Conservation (phyloP, 2,329 filamentous ascomycete genomes). For the Byssoonygena ceratinophila region DNA sequence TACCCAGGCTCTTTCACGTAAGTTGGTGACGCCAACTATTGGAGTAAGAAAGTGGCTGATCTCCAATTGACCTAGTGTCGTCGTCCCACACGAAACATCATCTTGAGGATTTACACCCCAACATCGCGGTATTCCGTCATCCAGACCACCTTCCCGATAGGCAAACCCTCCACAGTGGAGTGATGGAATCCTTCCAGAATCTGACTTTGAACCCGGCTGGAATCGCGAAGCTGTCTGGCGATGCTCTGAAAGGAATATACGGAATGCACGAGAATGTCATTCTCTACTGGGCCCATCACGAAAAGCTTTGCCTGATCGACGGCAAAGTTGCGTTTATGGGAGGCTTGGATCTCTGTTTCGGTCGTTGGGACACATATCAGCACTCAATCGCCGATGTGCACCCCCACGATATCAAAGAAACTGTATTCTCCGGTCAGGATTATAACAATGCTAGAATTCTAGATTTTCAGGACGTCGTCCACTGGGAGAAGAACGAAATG, state of each 20-base stretch:
- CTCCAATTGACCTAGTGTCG: slow-evolving; percentile 40
- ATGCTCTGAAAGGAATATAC: slow-evolving; percentile 68
- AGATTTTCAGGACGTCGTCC: slow-evolving; percentile 82
- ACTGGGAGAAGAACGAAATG: slow-evolving; percentile 89
- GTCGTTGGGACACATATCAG: slow-evolving; percentile 80
- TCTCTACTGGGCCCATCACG: slow-evolving; percentile 97
- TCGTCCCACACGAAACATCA: slow-evolving; percentile 87
- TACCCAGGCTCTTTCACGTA: slow-evolving; percentile 65
- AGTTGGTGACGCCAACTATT: slow-evolving; percentile 32
- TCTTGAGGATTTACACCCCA: slow-evolving; percentile 84
- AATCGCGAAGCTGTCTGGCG: slow-evolving; percentile 55
- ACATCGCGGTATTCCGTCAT: slow-evolving; percentile 84
- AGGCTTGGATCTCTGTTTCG: slow-evolving; percentile 89
- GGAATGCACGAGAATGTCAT: slow-evolving; percentile 72
- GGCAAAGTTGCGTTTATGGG: slow-evolving; percentile 86
- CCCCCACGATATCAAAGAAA: slow-evolving; percentile 56
- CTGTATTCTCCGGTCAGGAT: slow-evolving; percentile 90
- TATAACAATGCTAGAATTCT: slow-evolving; percentile 96
- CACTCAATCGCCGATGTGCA: slow-evolving; percentile 81
- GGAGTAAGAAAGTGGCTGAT: neutral
- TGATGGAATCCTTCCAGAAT: slow-evolving; percentile 47
- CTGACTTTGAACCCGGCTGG: slow-evolving; percentile 46
- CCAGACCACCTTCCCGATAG: slow-evolving; percentile 75
- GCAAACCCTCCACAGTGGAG: slow-evolving; percentile 52
- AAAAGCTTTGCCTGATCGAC: slow-evolving; percentile 94